phyloP scores from a whole-genome alignment of 257 asterid species.

The Solanum pimpinellifolium region DNA sequence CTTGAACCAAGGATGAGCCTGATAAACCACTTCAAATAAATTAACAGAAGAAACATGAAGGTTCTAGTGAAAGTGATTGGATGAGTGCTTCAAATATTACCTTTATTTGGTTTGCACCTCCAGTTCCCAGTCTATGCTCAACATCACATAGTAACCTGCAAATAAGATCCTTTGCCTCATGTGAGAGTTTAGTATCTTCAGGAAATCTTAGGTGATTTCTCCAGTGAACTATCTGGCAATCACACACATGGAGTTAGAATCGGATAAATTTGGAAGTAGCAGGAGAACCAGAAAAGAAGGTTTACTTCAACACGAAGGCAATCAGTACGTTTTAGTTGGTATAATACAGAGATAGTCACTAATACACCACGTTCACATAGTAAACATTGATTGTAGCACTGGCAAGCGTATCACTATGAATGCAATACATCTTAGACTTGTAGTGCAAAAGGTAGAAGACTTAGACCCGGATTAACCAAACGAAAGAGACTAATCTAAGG shows the following conservation, averaged over 20 bases:
- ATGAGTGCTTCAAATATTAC: conserved; percentile 18
- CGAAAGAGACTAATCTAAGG: background rate
- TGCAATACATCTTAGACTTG: background rate
- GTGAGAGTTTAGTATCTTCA: conserved; percentile 57
- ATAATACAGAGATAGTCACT: background rate
- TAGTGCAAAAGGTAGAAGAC: background rate
- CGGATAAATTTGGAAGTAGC: background rate
- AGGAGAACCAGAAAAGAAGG: background rate
- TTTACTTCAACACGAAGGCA: background rate
- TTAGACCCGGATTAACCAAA: background rate
- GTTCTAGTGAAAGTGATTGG: background rate
- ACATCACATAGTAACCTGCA: conserved; percentile 83
- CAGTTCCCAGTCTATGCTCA: conserved; percentile 92
- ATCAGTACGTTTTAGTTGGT: background rate
- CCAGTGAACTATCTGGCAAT: conserved; percentile 91
- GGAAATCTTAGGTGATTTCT: conserved; percentile 82
- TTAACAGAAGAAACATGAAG: background rate
- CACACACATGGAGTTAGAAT: conserved; percentile 2
- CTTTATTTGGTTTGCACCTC: conserved; percentile 80
- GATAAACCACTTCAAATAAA: conserved; percentile 13
- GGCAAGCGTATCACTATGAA: background rate
- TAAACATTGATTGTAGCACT: background rate
- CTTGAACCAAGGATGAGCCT: conserved; percentile 94
- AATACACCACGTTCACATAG: background rate
- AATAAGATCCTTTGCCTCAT: conserved; percentile 86